Percentiles rank a stretch among this genome's conserved stretches.
Conservation (phyloP, 2,329 filamentous ascomycete species). For the Fusarium paranaense region DNA sequence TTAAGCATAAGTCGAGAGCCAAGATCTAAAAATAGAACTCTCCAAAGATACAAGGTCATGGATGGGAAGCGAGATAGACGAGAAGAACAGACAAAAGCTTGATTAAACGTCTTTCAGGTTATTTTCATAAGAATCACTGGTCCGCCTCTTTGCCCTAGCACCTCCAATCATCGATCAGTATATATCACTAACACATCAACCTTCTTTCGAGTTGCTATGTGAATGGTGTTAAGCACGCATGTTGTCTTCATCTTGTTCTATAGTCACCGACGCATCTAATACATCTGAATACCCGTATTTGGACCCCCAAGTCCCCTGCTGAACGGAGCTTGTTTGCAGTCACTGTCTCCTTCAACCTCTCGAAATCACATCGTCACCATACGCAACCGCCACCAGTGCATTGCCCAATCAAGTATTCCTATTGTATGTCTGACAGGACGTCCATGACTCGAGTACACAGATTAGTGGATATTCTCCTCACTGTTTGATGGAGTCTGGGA, state of each 20-base stretch:
- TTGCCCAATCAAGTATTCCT: not conserved
- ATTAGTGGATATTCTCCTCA: not conserved
- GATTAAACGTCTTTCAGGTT: not conserved
- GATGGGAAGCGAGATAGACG: not conserved
- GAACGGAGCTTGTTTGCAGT: not conserved
- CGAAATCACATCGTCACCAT: not conserved
- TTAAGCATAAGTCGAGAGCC: not conserved
- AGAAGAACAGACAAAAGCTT: not conserved
- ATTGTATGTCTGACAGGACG: not conserved
- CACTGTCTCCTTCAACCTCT: not conserved
- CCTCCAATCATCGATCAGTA: not conserved
- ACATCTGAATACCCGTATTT: not conserved
- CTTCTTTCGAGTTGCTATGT: no score
- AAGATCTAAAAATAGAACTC: not conserved
- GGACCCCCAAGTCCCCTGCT: not conserved
- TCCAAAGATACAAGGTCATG: not conserved
- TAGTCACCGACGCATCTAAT: not conserved
- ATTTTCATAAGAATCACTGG: fast-evolving
- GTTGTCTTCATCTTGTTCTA: not conserved
- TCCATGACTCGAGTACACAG: not conserved
- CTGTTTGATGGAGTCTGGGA: not conserved
- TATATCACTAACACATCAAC: not conserved
- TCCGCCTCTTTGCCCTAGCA: not conserved
- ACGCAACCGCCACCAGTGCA: not conserved
- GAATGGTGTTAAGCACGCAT: no score